Conservation (phyloP, 768 basidiomycete genomes). For the Suillus subluteus region DNA sequence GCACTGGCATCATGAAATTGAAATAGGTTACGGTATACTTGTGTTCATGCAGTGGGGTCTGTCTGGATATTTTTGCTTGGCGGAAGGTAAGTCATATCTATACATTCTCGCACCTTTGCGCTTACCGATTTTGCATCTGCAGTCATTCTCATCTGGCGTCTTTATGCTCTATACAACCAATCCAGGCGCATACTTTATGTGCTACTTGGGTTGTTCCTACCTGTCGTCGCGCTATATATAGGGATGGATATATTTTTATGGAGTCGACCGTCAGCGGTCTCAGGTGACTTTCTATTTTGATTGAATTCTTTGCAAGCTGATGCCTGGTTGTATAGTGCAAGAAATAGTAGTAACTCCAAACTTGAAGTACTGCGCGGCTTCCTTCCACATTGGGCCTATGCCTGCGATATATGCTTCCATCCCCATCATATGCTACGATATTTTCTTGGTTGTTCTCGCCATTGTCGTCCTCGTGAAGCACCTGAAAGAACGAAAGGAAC, state of each 20-base stretch:
- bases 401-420: not conserved
- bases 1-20: not conserved
- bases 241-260: not conserved
- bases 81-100: not conserved
- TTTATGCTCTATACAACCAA: not conserved
- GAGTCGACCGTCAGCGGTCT: not conserved
- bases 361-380: not conserved
- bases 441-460: not conserved
- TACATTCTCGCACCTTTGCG: not conserved
- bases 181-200: not conserved
- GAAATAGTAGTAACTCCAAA: not conserved
- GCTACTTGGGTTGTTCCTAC: not conserved
- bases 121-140: not conserved
- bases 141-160: slow-evolving; percentile 5
- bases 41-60: not conserved
- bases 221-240: not conserved
- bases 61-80: not conserved
- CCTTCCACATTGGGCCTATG: not conserved
- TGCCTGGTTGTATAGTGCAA: not conserved
- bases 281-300: not conserved
- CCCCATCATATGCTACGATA: not conserved
- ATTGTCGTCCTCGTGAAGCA: not conserved
- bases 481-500: not conserved
- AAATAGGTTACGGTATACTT: not conserved
- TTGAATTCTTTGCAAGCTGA: not conserved